phyloP scores from a whole-genome alignment of 768 basidiomycete genomes.

The Trametes cubensis region DNA sequence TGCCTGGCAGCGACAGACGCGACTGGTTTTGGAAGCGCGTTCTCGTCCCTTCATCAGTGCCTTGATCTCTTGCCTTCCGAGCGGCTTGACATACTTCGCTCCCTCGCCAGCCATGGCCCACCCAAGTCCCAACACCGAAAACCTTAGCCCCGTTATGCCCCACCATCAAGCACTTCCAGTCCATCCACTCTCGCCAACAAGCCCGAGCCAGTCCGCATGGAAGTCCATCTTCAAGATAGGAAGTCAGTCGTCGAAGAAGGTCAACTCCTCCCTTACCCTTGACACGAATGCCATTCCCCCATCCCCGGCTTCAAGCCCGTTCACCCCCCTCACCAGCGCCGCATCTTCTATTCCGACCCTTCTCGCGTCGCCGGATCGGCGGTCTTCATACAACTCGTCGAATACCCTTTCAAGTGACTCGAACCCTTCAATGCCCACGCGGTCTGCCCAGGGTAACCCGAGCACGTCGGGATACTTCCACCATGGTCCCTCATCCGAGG shows the following conservation, averaged over 20 bases:
- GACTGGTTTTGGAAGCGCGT: not conserved
- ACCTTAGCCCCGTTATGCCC: conserved; percentile 28
- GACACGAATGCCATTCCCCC: conserved; percentile 48
- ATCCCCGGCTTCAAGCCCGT: conserved; percentile 38
- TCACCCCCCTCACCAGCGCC: conserved; percentile 31
- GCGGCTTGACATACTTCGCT: conserved; percentile 12
- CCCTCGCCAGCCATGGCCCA: conserved; percentile 22
- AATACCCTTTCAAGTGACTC: conserved; percentile 78
- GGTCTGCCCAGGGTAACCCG: conserved; percentile 24
- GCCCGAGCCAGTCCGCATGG: conserved; percentile 47
- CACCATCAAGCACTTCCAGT: conserved; percentile 26
- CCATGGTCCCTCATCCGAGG: conserved; percentile 23
- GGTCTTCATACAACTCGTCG: conserved; percentile 80
- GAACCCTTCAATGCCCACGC: conserved; percentile 40
- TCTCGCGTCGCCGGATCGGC: conserved; percentile 57
- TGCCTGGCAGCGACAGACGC: conserved; percentile 4
- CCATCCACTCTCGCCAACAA: conserved; percentile 21
- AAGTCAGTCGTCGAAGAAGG: conserved; percentile 65
- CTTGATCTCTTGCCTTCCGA: conserved; percentile 17
- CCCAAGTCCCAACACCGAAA: conserved; percentile 24
- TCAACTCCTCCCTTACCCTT: conserved; percentile 51
- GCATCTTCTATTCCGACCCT: conserved; percentile 25
- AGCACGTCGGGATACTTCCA: conserved; percentile 31
- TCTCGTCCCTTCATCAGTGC: conserved; percentile 16
- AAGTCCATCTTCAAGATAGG: conserved; percentile 75